Evolutionary conservation across 2,329 filamentous ascomycete species (phyloP), one percentile per base, ranked within the genome.

Genomic region (Acephala macrosclerotiorum): DNA sequence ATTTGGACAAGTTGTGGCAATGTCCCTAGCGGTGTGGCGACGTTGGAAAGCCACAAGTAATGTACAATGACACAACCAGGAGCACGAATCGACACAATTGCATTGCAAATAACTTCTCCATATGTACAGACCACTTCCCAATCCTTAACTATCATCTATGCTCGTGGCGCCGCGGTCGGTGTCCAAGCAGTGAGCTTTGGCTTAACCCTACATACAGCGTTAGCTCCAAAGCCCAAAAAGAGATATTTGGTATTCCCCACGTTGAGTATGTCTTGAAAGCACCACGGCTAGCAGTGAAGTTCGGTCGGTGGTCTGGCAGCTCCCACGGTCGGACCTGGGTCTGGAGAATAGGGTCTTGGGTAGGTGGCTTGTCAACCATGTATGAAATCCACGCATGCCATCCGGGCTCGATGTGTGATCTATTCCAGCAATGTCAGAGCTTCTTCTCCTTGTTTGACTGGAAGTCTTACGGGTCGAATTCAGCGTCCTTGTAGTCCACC

Each of bases 371-470:
- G 80, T 98, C 94, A 75, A 97, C 90, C 81, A 89, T 83, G 82
- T 99, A 98, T 71, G 93, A 93, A 74, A 99, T 94, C 96, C 96
- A 99, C 35, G 92, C 93, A 82, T 98, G 96, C 96, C 96, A 99
- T 80, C 95, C 92, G 59, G 95, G 94, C 81, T 98, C 95, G 75
- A 97, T 92, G 62, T 97, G 93, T 66, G 88, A 87, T 68, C 89
- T 91, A 71, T 66, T 36, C 38, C 18, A 51, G 18, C 38, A 58
- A 36, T 61, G 56, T 70, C 55, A 70, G 67, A 58, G 62, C 33
- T 45, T 33, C 29, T 25, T n/a, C n/a, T 18, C 20, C 20, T 2
- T 22, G 42, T 8, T n/a, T 14, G 18, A 20, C 20, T 40, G 40
- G 20, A 58, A 29, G 56, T 77, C 87, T 74, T 84, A 91, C 87